Conservation (phyloP, 306 rosid genomes). For the Vigna hirtella region DNA sequence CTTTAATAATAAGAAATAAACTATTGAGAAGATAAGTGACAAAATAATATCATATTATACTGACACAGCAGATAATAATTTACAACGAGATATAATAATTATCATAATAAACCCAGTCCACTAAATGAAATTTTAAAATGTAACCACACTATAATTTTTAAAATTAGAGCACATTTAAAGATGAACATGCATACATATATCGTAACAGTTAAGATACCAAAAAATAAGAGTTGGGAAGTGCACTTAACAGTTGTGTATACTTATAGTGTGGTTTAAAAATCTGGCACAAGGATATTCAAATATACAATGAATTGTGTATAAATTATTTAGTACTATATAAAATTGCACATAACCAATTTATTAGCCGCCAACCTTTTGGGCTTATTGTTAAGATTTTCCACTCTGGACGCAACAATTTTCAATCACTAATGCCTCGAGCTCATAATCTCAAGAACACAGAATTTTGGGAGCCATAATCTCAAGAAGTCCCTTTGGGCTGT, state of each 20-base stretch:
- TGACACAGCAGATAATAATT: no score
- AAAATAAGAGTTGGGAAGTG: background rate
- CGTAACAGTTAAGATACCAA: no score
- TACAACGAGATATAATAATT: no score
- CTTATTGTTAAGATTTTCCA: conserved; percentile 18
- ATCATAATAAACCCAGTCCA: no score
- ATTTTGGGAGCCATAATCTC: conserved; percentile 69
- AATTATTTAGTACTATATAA: conserved; percentile 4
- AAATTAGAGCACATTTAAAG: no score
- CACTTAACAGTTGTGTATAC: background rate
- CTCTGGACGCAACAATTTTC: conserved; percentile 20
- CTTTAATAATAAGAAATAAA: no score
- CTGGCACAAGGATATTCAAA: background rate
- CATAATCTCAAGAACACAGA: conserved; percentile 63
- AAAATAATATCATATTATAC: no score
- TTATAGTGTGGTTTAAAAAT: background rate
- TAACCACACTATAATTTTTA: no score
- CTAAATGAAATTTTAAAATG: no score
- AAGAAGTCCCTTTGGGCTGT: conserved; percentile 89
- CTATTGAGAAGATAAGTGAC: no score
- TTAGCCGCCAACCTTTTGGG: conserved; percentile 7
- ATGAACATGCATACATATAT: no score
- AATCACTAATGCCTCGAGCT: conserved; percentile 18
- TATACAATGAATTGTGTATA: conserved; percentile 16
- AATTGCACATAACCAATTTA: background rate